phyloP scores from a whole-genome alignment of 345 rosid genomes.

The Aethionema arabicum region DNA sequence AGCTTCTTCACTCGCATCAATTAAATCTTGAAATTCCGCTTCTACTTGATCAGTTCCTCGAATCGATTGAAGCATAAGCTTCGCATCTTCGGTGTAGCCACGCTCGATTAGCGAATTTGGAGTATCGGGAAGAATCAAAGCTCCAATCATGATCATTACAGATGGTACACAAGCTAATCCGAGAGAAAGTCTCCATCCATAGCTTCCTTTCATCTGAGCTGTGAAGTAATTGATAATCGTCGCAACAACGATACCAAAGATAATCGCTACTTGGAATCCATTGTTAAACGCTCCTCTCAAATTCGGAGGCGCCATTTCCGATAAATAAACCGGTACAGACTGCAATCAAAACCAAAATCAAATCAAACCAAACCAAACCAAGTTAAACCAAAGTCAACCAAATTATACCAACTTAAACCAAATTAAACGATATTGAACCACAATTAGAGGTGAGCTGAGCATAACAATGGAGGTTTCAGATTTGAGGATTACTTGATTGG shows the following conservation, averaged over 20 bases:
- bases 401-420: too few relatives aligned
- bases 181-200: slow-evolving; percentile 75
- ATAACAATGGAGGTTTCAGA: not conserved
- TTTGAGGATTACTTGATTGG: too few relatives aligned
- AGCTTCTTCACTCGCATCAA: slow-evolving; percentile 59
- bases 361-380: not conserved
- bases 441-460: too few relatives aligned
- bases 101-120: slow-evolving; percentile 77
- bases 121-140: slow-evolving; percentile 67
- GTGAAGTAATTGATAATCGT: slow-evolving; percentile 67
- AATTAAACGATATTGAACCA: too few relatives aligned
- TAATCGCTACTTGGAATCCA: slow-evolving; percentile 74
- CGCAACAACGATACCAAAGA: slow-evolving; percentile 66
- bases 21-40: slow-evolving; percentile 61
- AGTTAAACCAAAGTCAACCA: too few relatives aligned
- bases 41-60: slow-evolving; percentile 57
- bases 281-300: slow-evolving; percentile 79
- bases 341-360: slow-evolving; percentile 24
- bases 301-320: slow-evolving; percentile 80
- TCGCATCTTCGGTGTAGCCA: slow-evolving; percentile 61
- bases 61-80: slow-evolving; percentile 49
- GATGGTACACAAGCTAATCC: slow-evolving; percentile 72
- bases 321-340: slow-evolving; percentile 77
- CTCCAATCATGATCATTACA: slow-evolving; percentile 60
- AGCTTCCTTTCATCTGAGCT: slow-evolving; percentile 48